Conservation (phyloP, 2,329 filamentous ascomycete genomes). For the Exophiala calicioides region DNA sequence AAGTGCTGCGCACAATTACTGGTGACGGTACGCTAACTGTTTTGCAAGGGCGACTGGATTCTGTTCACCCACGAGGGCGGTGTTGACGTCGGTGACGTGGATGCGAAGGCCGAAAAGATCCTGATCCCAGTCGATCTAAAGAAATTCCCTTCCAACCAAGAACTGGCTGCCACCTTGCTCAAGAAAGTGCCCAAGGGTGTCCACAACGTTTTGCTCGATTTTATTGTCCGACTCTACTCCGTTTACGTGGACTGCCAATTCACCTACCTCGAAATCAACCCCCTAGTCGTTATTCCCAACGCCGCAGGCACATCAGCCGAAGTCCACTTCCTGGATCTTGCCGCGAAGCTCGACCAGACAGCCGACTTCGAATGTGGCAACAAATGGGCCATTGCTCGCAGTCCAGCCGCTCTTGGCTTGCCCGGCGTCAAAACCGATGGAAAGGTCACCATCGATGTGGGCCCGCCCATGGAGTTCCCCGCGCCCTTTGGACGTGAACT, state of each 20-base stretch:
- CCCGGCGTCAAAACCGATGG: constrained; percentile 64
- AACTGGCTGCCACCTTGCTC: constrained; percentile 81
- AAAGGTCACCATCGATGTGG: constrained; percentile 92
- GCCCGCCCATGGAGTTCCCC: constrained; percentile 97
- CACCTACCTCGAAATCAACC: constrained; percentile 99
- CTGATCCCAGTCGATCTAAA: constrained; percentile 93
- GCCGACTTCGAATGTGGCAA: constrained; percentile 99
- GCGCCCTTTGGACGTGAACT: constrained; percentile 98
- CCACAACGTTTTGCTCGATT: constrained; percentile 98
- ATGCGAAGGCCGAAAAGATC: constrained; percentile 98
- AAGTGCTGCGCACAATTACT: constrained; percentile 51
- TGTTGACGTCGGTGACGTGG: constrained; percentile 98
- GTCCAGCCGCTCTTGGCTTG: constrained; percentile 82
- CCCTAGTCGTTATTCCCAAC: constrained; percentile 96
- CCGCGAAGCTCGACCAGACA: constrained; percentile 98
- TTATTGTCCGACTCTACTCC: constrained; percentile 96
- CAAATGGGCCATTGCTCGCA: constrained; percentile 97
- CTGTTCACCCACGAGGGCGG: constrained; percentile 99
- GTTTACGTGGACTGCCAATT: constrained; percentile 99
- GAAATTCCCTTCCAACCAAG: constrained; percentile 92
- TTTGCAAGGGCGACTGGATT: constrained; percentile 89
- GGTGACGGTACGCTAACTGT: constrained; percentile 17
- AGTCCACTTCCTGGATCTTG: constrained; percentile 97
- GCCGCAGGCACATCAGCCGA: constrained; percentile 85
- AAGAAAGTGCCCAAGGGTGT: constrained; percentile 93